Base-by-base conservation (phyloP, 805 yeast species). In the Cyberlindnera euphorbiae region DNA sequence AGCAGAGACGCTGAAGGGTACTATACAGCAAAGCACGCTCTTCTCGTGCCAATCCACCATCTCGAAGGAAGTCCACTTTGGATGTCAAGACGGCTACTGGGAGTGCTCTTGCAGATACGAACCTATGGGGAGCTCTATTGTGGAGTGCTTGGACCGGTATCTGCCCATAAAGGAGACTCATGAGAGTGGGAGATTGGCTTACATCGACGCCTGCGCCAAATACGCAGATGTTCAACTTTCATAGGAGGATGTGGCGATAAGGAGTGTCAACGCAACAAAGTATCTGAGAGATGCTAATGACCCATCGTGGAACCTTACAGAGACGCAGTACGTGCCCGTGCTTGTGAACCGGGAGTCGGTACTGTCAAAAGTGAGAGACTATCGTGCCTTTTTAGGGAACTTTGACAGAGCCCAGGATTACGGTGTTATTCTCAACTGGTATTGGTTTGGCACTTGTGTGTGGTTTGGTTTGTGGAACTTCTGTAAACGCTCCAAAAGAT, bases 321-420 rank as follows among this genome's bases (percentile, higher is more conserved):
- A 35, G 22, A 16, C 32, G 3, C 35, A 38, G 4, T 42, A 42
- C 30, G 32, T 29, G 0, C 57, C 57, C 2, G 36, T 52, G 1
- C 35, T 50, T 8, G 47, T 47, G 0, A 11, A 29, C 8, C 28
- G 19, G 17, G 25, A 35, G 1, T 33, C 32, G 1, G 46, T 49
- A 4, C n/a, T 25, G 0, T 31, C 41, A 7, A 42, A 32, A 27
- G 32, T 51, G 6, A 35, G 44, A 28, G 58, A 53, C 33, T 51
- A 50, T 21, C 38, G 39, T 11, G 54, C 56, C 8, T 53, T 53
- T 21, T 32, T 53, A 28, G 52, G 53, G 1, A 53, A 53, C 27
- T 42, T 45, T 26, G 56, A 53, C 37, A 16, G 18, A 6, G 38
- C 56, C 1, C 56, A 51, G 36, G 8, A 32, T 9, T 47, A 33